These are phyloP conservation scores for Mrakia blollopis DNA, from an alignment of 768 basidiomycete genomes.

Conservation along the genomic window DNA sequence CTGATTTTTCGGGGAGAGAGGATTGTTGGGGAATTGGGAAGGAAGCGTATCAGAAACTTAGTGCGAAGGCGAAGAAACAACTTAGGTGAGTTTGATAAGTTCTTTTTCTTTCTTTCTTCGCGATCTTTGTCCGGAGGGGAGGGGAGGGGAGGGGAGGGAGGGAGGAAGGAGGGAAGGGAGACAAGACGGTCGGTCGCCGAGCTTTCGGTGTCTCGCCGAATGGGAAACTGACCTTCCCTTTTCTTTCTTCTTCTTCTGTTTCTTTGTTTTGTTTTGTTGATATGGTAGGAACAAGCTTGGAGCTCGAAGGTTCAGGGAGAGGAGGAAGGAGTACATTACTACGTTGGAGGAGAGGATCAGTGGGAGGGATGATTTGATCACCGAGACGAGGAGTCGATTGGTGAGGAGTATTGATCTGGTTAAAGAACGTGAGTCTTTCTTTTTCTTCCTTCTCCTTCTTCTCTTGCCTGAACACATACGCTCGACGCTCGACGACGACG, in stretches of 20 bases:
- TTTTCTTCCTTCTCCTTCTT: background rate
- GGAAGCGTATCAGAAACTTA: constrained; percentile 15
- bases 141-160: too few relatives aligned
- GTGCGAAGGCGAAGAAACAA: constrained; percentile 20
- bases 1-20: constrained; percentile 22
- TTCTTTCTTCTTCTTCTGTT: background rate
- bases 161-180: too few relatives aligned
- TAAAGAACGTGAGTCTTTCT: constrained; percentile 17
- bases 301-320: constrained; percentile 25
- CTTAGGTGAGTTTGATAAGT: constrained; percentile 15
- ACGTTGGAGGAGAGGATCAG: constrained; percentile 19
- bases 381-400: background rate
- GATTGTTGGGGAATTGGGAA: constrained; percentile 27
- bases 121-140: too few relatives aligned
- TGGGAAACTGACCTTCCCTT: background rate
- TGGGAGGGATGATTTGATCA: constrained; percentile 21
- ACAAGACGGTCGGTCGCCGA: too few relatives aligned
- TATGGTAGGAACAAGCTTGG: constrained; percentile 30
- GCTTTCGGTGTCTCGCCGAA: too few relatives aligned
- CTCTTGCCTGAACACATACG: background rate
- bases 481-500: background rate
- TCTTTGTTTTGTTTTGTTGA: too few relatives aligned
- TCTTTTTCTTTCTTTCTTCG: too few relatives aligned
- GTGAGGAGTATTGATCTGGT: background rate
- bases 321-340: constrained; percentile 27